phyloP scores from a whole-genome alignment of 768 basidiomycete genomes.

The Coprinellus micaceus region DNA sequence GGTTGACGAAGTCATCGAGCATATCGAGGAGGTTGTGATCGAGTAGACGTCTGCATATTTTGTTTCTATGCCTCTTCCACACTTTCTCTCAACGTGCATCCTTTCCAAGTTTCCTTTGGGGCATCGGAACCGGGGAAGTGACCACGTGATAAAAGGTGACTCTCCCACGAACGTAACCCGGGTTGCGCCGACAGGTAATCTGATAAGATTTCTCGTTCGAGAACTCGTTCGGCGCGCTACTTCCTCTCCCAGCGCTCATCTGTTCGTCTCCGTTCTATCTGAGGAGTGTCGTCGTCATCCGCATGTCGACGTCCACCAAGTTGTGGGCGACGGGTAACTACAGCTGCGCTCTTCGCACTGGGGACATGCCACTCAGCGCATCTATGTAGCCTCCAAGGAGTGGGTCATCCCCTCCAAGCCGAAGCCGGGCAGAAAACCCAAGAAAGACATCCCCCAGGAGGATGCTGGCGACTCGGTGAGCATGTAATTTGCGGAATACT shows the following conservation, averaged over 20 bases:
- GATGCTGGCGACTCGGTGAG: constrained; percentile 48
- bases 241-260: neutral
- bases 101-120: too few species aligned
- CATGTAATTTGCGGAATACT: neutral
- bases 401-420: constrained; percentile 87
- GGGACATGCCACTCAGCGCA: neutral
- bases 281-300: neutral
- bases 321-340: constrained; percentile 74
- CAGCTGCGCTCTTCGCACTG: neutral
- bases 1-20: constrained; percentile 91
- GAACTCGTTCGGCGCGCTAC: neutral
- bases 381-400: constrained; percentile 69
- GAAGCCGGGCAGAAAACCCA: constrained; percentile 85
- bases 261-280: neutral
- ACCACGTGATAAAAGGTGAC: neutral
- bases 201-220: constrained; percentile 7
- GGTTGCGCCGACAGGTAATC: constrained; percentile 3
- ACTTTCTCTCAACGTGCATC: neutral
- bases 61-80: neutral
- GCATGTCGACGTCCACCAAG: constrained; percentile 45
- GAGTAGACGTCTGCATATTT: constrained; percentile 30
- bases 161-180: too few species aligned
- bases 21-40: constrained; percentile 71
- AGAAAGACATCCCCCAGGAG: constrained; percentile 54
- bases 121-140: neutral